Base-by-base conservation (phyloP, 169 alveolate genomes). In the Plasmodium inui region DNA sequence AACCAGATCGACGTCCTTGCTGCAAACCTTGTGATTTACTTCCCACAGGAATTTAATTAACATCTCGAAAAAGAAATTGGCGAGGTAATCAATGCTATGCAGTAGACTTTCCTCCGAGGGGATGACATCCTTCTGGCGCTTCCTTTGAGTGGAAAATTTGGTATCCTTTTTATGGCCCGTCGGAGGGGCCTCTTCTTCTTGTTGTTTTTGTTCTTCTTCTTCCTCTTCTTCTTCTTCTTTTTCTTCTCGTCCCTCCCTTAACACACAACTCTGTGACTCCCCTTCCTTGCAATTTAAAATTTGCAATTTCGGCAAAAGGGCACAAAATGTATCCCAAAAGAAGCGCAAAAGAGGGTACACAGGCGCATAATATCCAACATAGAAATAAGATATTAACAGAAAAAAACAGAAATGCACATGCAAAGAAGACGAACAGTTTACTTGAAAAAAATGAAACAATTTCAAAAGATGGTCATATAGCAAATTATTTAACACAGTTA, bases 381-480 rank as follows among this genome's bases (percentile, higher is more conserved):
- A 89, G 57, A 89, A 89, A 79, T 78, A 89, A 41, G 94, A 89
- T 39, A 89, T 79, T 41, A 89, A 28, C 86, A 89, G 80, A 89
- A 89, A 89, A 78, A 89, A 89, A 37, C 32, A 4, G 7, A 79
- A 70, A 67, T 89, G 94, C 26, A 55, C 80, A 26, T 79, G 50
- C 7, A 46, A 89, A 57, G 79, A 9, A 76, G 78, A 28, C 12
- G 53, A 28, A 57, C 81, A 89, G 67, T 41, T 10, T 61, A 44
- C 71, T 61, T 79, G 32, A 41, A 89, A 89, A 89, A 57, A 89
- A 10, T 0, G 44, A 26, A 57, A 30, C 32, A 89, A 57, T 78
- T 89, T 89, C 50, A 46, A 22, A 78, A 89, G 79, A 79, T 89
- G 94, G 4, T 57, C 41, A 89, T 89, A 79, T 61, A 89, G 19